phyloP scores from a whole-genome alignment of 768 basidiomycete genomes.

The Kockovaella imperatae region DNA sequence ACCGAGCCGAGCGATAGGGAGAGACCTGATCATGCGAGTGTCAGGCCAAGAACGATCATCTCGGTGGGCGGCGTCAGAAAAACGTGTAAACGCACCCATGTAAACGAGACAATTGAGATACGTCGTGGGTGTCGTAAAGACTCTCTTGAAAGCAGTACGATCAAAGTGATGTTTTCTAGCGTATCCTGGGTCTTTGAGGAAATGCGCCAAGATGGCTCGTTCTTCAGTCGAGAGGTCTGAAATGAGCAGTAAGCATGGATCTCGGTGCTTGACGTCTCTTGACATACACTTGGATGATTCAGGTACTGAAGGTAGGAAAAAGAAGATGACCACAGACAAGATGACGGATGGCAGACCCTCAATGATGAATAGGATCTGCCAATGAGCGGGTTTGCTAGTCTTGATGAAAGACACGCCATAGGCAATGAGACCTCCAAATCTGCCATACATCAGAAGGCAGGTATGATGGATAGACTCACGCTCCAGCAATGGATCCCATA shows the following conservation, averaged over 20 bases:
- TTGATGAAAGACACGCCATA: slow-evolving; percentile 64
- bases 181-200: slow-evolving; percentile 22
- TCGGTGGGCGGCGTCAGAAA: slow-evolving; percentile 22
- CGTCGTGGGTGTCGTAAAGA: slow-evolving; percentile 7
- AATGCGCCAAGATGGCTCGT: slow-evolving; percentile 3
- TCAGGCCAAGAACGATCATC: slow-evolving; percentile 27
- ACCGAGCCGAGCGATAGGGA: slow-evolving; percentile 26
- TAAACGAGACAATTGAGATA: slow-evolving; percentile 20
- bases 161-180: slow-evolving; percentile 12
- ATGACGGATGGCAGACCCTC: slow-evolving; percentile 26
- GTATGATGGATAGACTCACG: too few relatives aligned
- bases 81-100: slow-evolving; percentile 19
- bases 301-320: slow-evolving; percentile 22
- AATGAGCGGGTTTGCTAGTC: too few relatives aligned
- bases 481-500: slow-evolving; percentile 12
- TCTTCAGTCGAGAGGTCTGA: too few relatives aligned
- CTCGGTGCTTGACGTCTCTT: too few relatives aligned
- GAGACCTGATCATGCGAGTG: too few relatives aligned
- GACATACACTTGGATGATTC: slow-evolving; percentile 8
- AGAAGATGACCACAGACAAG: slow-evolving; percentile 17
- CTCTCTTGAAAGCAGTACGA: slow-evolving; percentile 6
- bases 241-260: too few relatives aligned
- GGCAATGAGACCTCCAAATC: slow-evolving; percentile 73
- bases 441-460: too few relatives aligned
- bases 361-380: too few relatives aligned